Conservation (phyloP, 2,329 filamentous ascomycete genomes). For the Graphilbum sp. region DNA sequence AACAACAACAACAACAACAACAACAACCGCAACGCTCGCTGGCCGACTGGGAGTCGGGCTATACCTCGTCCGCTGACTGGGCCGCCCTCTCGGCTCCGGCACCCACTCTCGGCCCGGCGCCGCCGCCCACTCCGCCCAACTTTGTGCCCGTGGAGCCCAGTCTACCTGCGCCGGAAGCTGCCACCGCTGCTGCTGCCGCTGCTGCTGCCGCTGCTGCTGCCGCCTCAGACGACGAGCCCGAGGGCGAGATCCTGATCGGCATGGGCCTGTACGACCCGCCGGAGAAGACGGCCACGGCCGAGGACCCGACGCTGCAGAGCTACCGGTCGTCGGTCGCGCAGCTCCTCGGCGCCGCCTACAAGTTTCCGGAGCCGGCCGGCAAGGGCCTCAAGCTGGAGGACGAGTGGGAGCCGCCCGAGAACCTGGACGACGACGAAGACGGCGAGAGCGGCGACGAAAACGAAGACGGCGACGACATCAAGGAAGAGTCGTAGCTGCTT, state of each 20-base stretch:
- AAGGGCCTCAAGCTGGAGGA: constrained; percentile 71
- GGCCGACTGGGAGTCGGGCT: too few relatives aligned
- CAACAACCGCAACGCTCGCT: too few relatives aligned
- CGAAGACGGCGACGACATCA: background rate
- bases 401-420: constrained; percentile 54
- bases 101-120: too few relatives aligned
- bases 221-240: constrained; percentile 26
- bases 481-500: background rate
- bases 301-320: constrained; percentile 33
- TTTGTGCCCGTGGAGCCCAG: background rate
- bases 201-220: too few relatives aligned
- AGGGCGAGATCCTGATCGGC: constrained; percentile 60
- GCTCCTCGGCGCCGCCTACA: constrained; percentile 34
- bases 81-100: too few relatives aligned
- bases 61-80: background rate
- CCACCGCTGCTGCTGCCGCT: background rate
- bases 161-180: too few relatives aligned
- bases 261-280: constrained; percentile 69
- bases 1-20: constrained; percentile 12
- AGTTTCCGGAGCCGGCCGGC: constrained; percentile 33
- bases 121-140: too few relatives aligned
- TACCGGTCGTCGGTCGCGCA: constrained; percentile 37
- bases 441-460: constrained; percentile 26
- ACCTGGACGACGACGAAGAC: constrained; percentile 40
- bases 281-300: constrained; percentile 29